Evolutionary conservation across 2,329 filamentous ascomycete genomes (phyloP), one percentile per base, ranked within the genome.

Genomic region (Aureobasidium zeae): DNA sequence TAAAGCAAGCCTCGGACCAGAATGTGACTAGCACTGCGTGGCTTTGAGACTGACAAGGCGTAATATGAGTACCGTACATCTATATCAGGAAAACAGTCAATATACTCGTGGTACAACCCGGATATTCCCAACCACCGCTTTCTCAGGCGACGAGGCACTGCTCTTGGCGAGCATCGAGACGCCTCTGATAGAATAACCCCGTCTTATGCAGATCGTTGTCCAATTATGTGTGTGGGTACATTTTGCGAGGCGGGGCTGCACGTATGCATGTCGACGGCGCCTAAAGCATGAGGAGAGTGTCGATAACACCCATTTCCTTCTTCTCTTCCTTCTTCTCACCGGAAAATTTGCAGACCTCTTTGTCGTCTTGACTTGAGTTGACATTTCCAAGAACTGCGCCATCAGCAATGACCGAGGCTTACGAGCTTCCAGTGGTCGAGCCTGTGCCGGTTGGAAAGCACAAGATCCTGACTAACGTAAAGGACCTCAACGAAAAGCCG

Each of bases 141-240:
- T 33, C 30, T 34, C 22, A 43, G 30, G 39, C 39, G 39, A 28
- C 39, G 39, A 43, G 39, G 30, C 39, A 43, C 15, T 43, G 39
- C 30, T 34, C 39, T 43, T 34, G 39, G 39, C 39, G 16, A 15
- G 39, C 12, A 15, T 6, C 12, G 19, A 4, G n/a, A 19, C 38
- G 38, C 38, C 38, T 19, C 22, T 25, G n/a, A n/a, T n/a, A n/a
- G n/a, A n/a, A n/a, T n/a, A n/a, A n/a, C n/a, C n/a, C n/a, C 7
- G 15, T 15, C 11, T 20, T 22, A 43, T 43, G 39, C 39, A 33
- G 25, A n/a, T 15, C 16, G 15, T n/a, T 17, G 11, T 34, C 39
- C 30, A 43, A 43, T 43, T 30, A 43, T 1, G 17, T 6, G 16
- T 16, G 30, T n/a, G n/a, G n/a, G n/a, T n/a, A n/a, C 9, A 30